phyloP scores from a whole-genome alignment of 2,329 filamentous ascomycete genomes.

The Phyllosticta ampelicida region DNA sequence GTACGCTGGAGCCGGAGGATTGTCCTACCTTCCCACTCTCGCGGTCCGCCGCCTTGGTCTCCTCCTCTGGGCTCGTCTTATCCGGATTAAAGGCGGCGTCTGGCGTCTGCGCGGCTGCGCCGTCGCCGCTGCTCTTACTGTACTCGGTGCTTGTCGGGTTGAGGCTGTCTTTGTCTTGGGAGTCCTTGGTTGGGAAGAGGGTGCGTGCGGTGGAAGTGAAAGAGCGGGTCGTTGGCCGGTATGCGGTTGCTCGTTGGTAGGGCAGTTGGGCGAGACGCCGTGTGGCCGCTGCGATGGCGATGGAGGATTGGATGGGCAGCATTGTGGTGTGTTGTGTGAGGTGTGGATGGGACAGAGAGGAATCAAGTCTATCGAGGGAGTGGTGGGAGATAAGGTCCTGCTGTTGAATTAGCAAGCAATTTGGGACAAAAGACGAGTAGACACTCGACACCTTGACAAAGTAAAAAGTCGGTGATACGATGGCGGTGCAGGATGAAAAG shows the following conservation, averaged over 20 bases:
- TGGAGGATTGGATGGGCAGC: not conserved
- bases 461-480: not conserved
- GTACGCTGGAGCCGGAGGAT: not conserved
- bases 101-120: slow-evolving; percentile 42
- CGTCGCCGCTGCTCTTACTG: slow-evolving; percentile 55
- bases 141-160: slow-evolving; percentile 57
- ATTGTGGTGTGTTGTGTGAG: not conserved
- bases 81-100: slow-evolving; percentile 59
- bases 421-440: not conserved
- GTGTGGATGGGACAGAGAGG: not conserved
- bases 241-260: not conserved
- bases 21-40: slow-evolving; percentile 20
- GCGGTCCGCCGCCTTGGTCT: slow-evolving; percentile 32
- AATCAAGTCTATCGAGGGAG: not conserved
- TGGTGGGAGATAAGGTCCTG: not conserved
- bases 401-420: not conserved
- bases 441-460: not conserved
- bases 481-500: not conserved
- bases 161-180: slow-evolving; percentile 46
- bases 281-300: not conserved
- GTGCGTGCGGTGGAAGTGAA: not conserved
- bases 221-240: not conserved
- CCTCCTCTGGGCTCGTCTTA: slow-evolving; percentile 55
- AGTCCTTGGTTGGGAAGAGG: slow-evolving; percentile 25
- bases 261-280: not conserved